These are phyloP conservation scores for Globisporangium megalacanthum DNA, from an alignment of 352 stramenopile genomes.

Conservation along the genomic window DNA sequence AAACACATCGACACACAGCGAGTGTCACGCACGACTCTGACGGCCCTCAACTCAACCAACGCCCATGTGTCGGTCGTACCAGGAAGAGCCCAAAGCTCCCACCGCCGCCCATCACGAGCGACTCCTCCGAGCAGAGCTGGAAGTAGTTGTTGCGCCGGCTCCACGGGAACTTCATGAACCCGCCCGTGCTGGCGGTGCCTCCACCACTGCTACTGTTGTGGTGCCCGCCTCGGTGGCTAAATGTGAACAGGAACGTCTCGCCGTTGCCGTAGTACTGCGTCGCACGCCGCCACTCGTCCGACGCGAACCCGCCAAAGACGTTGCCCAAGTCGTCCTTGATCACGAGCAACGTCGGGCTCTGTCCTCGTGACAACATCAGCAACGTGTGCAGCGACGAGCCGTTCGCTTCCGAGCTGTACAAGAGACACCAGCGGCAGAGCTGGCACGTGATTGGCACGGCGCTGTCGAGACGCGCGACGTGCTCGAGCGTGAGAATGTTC, in stretches of 20 bases:
- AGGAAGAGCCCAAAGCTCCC: constrained; percentile 88
- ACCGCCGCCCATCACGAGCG: constrained; percentile 86
- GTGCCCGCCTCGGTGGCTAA: constrained; percentile 29
- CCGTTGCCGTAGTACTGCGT: constrained; percentile 87
- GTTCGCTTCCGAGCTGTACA: constrained; percentile 76
- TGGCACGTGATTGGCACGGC: constrained; percentile 71
- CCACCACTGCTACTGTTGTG: background rate
- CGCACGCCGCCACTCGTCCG: constrained; percentile 70
- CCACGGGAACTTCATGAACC: constrained; percentile 80
- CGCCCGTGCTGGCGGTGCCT: background rate
- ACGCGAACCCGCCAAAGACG: constrained; percentile 81
- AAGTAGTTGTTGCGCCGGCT: constrained; percentile 90
- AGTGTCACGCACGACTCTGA: background rate
- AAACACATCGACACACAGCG: constrained; percentile 5
- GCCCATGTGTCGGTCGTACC: constrained; percentile 29
- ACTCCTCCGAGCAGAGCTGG: constrained; percentile 88
- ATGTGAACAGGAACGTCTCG: constrained; percentile 88
- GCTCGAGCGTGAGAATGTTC: constrained; percentile 61
- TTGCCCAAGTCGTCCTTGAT: constrained; percentile 70
- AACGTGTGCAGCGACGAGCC: constrained; percentile 76
- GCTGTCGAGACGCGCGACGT: constrained; percentile 68
- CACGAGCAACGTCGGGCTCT: constrained; percentile 75
- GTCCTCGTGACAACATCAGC: constrained; percentile 56
- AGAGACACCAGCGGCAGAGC: constrained; percentile 72
- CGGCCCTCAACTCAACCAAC: too few species aligned